These are phyloP conservation scores for Cryphonectria radicalis DNA, from an alignment of 2,329 filamentous ascomycete species.

Conservation along the genomic window DNA sequence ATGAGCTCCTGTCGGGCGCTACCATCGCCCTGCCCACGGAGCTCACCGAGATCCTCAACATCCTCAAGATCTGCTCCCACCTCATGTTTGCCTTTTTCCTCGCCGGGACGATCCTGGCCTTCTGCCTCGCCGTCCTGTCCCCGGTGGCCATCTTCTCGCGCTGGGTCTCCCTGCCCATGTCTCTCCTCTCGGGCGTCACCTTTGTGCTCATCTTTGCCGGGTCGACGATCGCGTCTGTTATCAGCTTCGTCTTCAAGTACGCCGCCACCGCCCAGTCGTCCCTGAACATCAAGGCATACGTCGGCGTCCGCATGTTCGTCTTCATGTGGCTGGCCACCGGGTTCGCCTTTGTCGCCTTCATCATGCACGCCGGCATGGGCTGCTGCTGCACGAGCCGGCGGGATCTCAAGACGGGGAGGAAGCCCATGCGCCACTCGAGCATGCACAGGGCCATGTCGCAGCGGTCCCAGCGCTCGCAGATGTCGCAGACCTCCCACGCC, in stretches of 20 bases:
- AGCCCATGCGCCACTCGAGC: slow-evolving; percentile 33
- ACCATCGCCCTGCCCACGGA: slow-evolving; percentile 79
- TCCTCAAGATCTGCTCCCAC: slow-evolving; percentile 75
- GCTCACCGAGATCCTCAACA: slow-evolving; percentile 72
- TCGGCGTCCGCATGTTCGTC: slow-evolving; percentile 76
- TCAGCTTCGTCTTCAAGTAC: slow-evolving; percentile 80
- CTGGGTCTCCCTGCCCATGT: slow-evolving; percentile 67
- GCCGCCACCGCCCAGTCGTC: slow-evolving; percentile 73
- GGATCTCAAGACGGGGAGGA: slow-evolving; percentile 51
- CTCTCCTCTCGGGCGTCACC: slow-evolving; percentile 69
- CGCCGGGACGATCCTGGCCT: slow-evolving; percentile 68
- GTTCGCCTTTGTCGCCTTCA: slow-evolving; percentile 69
- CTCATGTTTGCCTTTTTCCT: slow-evolving; percentile 93
- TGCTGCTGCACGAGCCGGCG: slow-evolving; percentile 72
- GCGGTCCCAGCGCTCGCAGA: slow-evolving; percentile 38
- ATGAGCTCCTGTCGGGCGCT: slow-evolving; percentile 80
- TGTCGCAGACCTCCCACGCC: slow-evolving; percentile 15
- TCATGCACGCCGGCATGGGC: slow-evolving; percentile 75
- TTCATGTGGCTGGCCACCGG: slow-evolving; percentile 87
- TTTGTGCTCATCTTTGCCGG: slow-evolving; percentile 71
- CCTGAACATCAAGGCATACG: slow-evolving; percentile 73
- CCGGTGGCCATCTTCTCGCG: slow-evolving; percentile 58
- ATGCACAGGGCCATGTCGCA: slow-evolving; percentile 28
- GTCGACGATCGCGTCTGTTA: slow-evolving; percentile 76
- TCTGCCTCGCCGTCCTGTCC: slow-evolving; percentile 72